These are phyloP conservation scores for Pestalotiopsis sp. DNA, from an alignment of 2,329 filamentous ascomycete species.

Conservation along the genomic window DNA sequence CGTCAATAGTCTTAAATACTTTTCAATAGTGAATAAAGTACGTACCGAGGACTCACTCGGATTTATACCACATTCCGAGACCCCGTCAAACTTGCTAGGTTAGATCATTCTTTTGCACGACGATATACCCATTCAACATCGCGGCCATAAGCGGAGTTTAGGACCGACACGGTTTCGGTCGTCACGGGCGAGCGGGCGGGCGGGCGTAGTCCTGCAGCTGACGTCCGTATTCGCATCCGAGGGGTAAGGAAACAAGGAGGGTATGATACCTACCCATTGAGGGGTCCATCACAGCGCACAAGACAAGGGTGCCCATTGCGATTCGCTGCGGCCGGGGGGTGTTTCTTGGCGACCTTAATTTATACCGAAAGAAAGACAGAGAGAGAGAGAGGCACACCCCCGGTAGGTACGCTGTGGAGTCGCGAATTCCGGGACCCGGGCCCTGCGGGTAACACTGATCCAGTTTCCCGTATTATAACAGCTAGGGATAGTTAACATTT, in stretches of 20 bases:
- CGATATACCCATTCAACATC: neutral
- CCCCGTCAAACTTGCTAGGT: neutral
- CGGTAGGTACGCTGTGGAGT: no score
- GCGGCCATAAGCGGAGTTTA: neutral
- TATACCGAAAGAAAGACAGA: neutral
- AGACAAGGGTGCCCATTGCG: no score
- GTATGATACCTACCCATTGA: no score
- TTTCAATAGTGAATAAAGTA: neutral
- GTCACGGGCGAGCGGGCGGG: neutral
- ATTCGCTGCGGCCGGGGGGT: neutral
- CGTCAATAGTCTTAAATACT: no score
- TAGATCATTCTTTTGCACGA: no score
- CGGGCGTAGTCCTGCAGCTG: neutral
- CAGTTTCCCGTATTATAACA: neutral
- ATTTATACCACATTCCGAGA: neutral
- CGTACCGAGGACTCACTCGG: neutral
- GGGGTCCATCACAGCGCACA: no score
- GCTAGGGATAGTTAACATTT: neutral
- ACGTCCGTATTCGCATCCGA: no score
- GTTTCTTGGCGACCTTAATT: neutral
- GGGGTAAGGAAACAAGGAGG: no score
- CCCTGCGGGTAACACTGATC: neutral
- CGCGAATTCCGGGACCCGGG: neutral
- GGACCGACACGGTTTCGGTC: neutral
- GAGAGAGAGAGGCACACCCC: no score